These are phyloP conservation scores for Hypoxylon rubiginosum DNA, from an alignment of 2,329 filamentous ascomycete species.

Conservation along the genomic window DNA sequence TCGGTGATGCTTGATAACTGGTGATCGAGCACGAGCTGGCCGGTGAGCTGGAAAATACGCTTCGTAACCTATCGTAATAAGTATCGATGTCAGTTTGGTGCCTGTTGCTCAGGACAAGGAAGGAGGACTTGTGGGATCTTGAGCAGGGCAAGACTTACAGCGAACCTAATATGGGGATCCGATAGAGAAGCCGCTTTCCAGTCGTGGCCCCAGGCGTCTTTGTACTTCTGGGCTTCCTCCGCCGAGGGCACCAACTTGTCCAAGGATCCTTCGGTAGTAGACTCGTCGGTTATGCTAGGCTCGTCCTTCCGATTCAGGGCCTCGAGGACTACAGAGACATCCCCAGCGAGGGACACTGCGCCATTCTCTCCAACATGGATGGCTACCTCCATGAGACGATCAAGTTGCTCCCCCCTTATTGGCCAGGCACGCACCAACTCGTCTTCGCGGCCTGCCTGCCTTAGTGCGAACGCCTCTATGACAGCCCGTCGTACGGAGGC, in stretches of 20 bases:
- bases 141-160: conserved; percentile 67
- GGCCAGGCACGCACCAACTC: conserved; percentile 46
- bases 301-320: conserved; percentile 51
- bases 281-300: conserved; percentile 7
- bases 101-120: background rate
- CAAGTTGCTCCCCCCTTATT: conserved; percentile 52
- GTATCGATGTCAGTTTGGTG: conserved; percentile 28
- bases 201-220: conserved; percentile 63
- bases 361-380: conserved; percentile 58
- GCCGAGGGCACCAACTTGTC: conserved; percentile 43
- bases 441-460: conserved; percentile 50
- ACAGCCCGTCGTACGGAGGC: conserved; percentile 65
- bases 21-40: conserved; percentile 79
- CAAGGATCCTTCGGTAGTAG: conserved; percentile 16
- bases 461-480: conserved; percentile 64
- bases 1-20: conserved; percentile 70
- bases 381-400: conserved; percentile 54
- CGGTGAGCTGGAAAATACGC: conserved; percentile 84
- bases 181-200: conserved; percentile 72
- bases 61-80: conserved; percentile 77
- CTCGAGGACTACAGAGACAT: conserved; percentile 53
- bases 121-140: background rate
- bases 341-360: conserved; percentile 56
- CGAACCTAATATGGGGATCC: conserved; percentile 76
- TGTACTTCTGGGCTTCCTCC: conserved; percentile 59